phyloP scores from a whole-genome alignment of 352 stramenopile genomes.

The Globisporangium nunn region DNA sequence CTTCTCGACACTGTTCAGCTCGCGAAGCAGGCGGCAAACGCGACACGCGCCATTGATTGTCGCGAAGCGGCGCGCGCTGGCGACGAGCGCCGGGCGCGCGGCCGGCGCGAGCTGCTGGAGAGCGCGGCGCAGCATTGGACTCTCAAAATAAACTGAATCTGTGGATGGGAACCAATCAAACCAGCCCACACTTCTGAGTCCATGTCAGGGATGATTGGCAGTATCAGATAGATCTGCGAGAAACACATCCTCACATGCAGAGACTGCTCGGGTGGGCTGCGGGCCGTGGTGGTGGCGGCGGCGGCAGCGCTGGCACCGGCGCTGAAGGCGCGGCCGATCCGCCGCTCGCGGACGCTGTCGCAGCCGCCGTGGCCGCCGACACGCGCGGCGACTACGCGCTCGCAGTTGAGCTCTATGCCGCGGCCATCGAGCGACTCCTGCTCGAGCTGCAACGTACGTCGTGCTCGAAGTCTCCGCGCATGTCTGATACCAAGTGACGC shows the following conservation, averaged over 20 bases:
- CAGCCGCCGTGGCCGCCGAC: conserved; percentile 52
- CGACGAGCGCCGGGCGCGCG: conserved; percentile 13
- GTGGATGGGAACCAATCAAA: background rate
- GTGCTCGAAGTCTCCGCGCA: too few relatives aligned
- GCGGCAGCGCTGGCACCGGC: conserved; percentile 11
- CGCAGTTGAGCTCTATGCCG: conserved; percentile 66
- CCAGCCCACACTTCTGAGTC: background rate
- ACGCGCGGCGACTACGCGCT: conserved; percentile 27
- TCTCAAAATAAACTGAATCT: background rate
- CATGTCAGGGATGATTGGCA: background rate
- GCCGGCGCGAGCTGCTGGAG: conserved; percentile 25
- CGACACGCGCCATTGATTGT: conserved; percentile 51
- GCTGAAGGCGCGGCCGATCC: background rate
- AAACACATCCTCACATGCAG: conserved; percentile 4
- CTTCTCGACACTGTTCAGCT: background rate
- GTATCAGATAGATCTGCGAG: background rate
- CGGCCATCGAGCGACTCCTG: conserved; percentile 75
- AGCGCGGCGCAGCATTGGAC: conserved; percentile 33
- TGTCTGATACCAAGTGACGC: background rate
- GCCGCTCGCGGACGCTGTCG: conserved; percentile 14
- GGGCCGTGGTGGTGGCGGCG: conserved; percentile 5
- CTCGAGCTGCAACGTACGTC: conserved; percentile 46
- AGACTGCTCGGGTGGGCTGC: conserved; percentile 10
- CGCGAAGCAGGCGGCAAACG: background rate
- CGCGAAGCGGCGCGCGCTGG: conserved; percentile 38